phyloP scores from a whole-genome alignment of 768 basidiomycete genomes.

The Boletus rubescentipes region DNA sequence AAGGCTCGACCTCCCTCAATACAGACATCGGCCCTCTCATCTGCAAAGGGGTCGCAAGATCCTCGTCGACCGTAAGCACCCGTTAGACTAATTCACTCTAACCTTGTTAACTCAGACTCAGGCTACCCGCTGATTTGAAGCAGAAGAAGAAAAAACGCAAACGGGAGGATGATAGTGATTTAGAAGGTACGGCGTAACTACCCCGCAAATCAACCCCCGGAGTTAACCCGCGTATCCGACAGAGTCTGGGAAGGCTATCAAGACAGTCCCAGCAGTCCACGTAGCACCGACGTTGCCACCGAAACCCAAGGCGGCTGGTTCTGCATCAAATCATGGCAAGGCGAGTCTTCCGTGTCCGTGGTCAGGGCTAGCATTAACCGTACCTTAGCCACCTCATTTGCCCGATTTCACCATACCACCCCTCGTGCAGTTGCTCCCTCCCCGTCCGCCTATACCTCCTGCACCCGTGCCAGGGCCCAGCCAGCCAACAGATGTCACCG shows the following conservation, averaged over 20 bases:
- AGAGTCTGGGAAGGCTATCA: conserved; percentile 56
- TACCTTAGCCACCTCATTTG: conserved; percentile 33
- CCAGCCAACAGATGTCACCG: conserved; percentile 76
- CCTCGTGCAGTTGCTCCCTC: conserved; percentile 48
- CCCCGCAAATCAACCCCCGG: neutral
- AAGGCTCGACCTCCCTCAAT: conserved; percentile 52
- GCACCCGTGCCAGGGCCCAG: conserved; percentile 79
- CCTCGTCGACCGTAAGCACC: conserved; percentile 57
- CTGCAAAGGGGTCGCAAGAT: conserved; percentile 56
- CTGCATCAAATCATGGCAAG: conserved; percentile 49
- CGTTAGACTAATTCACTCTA: conserved; percentile 17
- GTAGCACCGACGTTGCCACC: conserved; percentile 39
- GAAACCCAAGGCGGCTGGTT: conserved; percentile 57
- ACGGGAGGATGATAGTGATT: conserved; percentile 74
- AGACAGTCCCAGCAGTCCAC: conserved; percentile 55
- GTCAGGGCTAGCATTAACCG: conserved; percentile 12
- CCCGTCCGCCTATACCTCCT: conserved; percentile 61
- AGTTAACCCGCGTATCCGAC: conserved; percentile 10
- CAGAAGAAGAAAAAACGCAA: conserved; percentile 88
- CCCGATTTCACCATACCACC: conserved; percentile 66
- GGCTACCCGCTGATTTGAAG: conserved; percentile 52
- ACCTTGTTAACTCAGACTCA: conserved; percentile 8
- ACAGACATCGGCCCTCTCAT: conserved; percentile 45
- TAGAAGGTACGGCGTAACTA: conserved; percentile 50
- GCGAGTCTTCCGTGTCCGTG: conserved; percentile 31